A percentile compares a stretch with the other conserved stretches of the same genome.
phyloP scores from a whole-genome alignment of 129 eudicot genomes.

The Dittrichia graveolens region DNA sequence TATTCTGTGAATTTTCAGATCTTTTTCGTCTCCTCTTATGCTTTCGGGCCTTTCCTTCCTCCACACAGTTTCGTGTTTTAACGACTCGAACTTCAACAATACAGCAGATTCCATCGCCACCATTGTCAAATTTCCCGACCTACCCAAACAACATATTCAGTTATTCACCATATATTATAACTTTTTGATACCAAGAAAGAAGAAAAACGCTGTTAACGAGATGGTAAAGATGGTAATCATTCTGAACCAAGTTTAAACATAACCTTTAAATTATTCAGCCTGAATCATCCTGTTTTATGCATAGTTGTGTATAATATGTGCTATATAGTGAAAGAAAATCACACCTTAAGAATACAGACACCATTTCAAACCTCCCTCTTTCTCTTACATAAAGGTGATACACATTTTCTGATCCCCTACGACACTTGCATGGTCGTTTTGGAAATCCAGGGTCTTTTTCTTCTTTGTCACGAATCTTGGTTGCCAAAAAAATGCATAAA shows the following conservation, averaged over 20 bases:
- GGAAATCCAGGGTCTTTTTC: conserved; percentile 47
- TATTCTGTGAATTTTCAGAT: conserved; percentile 71
- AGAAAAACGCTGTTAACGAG: too few species aligned
- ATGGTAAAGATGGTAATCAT: too few species aligned
- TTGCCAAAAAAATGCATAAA: conserved; percentile 80
- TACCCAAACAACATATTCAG: conserved; percentile 21
- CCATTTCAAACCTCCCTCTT: conserved; percentile 90
- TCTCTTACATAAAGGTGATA: conserved; percentile 84
- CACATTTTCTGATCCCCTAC: conserved; percentile 62
- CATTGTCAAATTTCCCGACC: conserved; percentile 78
- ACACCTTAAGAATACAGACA: conserved; percentile 83
- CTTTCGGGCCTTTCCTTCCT: conserved; percentile 80
- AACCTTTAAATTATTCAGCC: too few species aligned
- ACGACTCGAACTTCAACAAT: conserved; percentile 55
- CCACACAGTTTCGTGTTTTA: conserved; percentile 84
- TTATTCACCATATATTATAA: too few species aligned
- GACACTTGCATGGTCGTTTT: conserved; percentile 93
- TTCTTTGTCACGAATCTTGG: conserved; percentile 71
- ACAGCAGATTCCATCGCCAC: conserved; percentile 71
- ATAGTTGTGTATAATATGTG: too few species aligned
- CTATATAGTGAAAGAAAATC: too few species aligned
- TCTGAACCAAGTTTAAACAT: too few species aligned
- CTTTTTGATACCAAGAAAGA: too few species aligned
- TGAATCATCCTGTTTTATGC: too few species aligned
- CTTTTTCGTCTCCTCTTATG: conserved; percentile 57